phyloP scores from a whole-genome alignment of 768 basidiomycete species.

The Gymnopilus junonius region DNA sequence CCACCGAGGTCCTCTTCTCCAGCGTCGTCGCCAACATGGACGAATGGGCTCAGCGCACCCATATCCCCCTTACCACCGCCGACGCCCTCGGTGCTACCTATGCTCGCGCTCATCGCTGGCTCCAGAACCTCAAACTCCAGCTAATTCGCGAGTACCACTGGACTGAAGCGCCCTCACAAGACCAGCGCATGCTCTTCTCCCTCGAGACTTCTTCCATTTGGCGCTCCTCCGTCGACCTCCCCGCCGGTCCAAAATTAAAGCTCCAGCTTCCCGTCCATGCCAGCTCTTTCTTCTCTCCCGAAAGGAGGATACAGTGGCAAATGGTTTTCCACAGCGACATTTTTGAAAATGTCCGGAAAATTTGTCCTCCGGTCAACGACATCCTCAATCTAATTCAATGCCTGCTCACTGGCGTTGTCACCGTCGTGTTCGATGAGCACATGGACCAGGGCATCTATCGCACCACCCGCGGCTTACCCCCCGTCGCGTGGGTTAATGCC shows the following conservation, averaged over 20 bases:
- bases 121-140: conserved; percentile 61
- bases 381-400: conserved; percentile 73
- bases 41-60: conserved; percentile 78
- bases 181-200: conserved; percentile 77
- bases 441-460: conserved; percentile 71
- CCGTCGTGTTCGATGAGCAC: conserved; percentile 75
- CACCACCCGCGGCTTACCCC: conserved; percentile 79
- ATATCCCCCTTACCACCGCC: conserved; percentile 82
- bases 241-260: conserved; percentile 74
- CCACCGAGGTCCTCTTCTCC: conserved; percentile 73
- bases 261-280: conserved; percentile 80
- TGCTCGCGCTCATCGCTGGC: conserved; percentile 79
- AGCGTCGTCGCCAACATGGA: conserved; percentile 83
- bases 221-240: conserved; percentile 76
- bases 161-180: conserved; percentile 61
- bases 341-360: conserved; percentile 71
- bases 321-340: conserved; percentile 87
- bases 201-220: conserved; percentile 80
- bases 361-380: conserved; percentile 70
- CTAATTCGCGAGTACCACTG: conserved; percentile 75
- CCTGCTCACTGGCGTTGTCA: conserved; percentile 73
- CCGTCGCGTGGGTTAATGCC: conserved; percentile 75
- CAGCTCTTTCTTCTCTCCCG: conserved; percentile 84
- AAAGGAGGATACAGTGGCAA: conserved; percentile 85
- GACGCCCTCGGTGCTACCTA: conserved; percentile 83